phyloP scores from a whole-genome alignment of 148 eudicot species.

The Chenopodium album region DNA sequence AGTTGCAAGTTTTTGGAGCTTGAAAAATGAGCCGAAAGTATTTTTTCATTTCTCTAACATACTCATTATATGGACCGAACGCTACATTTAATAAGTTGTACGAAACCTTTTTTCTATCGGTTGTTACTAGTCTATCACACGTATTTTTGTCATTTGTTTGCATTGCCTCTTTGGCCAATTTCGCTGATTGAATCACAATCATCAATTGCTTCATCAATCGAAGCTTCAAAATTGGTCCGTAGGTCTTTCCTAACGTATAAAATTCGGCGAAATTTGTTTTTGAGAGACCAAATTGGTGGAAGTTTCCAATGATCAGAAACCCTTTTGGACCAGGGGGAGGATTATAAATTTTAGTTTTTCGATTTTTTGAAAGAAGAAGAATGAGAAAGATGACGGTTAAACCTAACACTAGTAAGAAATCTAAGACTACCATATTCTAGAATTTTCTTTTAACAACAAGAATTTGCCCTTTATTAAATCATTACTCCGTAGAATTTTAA shows the following conservation, averaged over 20 bases:
- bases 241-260: neutral
- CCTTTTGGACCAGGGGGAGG: neutral
- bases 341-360: neutral
- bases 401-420: neutral
- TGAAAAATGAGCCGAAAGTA: neutral
- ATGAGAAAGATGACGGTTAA: neutral
- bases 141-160: neutral
- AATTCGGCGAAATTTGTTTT: neutral
- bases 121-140: neutral
- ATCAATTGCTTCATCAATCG: neutral
- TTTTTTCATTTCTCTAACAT: neutral
- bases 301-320: neutral
- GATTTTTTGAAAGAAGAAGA: neutral
- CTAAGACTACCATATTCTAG: neutral
- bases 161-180: neutral
- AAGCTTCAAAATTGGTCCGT: neutral
- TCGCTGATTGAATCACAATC: neutral
- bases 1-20: neutral
- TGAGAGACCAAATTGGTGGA: neutral
- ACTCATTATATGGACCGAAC: neutral
- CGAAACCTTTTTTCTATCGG: neutral
- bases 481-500: too few species aligned
- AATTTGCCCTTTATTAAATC: too few species aligned
- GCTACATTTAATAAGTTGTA: neutral
- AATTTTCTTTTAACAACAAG: neutral